Percentiles rank a stretch among this genome's conserved stretches.
These are phyloP conservation scores for Lactifluus rugatus DNA, from an alignment of 768 basidiomycete species.

Conservation along the genomic window DNA sequence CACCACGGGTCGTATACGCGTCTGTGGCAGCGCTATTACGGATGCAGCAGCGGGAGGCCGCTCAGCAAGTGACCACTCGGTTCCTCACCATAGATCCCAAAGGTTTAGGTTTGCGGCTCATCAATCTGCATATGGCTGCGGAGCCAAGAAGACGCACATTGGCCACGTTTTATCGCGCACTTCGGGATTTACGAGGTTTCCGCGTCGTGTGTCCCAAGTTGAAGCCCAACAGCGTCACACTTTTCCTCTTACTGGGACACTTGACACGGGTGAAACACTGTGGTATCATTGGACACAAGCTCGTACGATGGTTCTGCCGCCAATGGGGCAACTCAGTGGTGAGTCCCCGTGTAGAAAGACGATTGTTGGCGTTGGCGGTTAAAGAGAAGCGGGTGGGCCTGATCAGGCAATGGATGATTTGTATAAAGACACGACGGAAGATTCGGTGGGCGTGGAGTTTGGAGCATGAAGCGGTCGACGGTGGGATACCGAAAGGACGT, in stretches of 20 bases:
- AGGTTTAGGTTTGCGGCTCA: constrained; percentile 8
- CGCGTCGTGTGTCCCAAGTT: constrained; percentile 36
- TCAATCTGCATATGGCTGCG: constrained; percentile 14
- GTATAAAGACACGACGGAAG: constrained; percentile 4
- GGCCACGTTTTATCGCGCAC: constrained; percentile 6
- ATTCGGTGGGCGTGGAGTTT: constrained; percentile 2
- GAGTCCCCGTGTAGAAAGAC: constrained; percentile 50
- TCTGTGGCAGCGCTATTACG: constrained; percentile 13
- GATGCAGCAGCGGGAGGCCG: constrained; percentile 13
- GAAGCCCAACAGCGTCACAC: constrained; percentile 47
- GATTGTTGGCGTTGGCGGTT: constrained; percentile 47
- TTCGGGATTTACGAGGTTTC: constrained; percentile 22
- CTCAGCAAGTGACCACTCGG: constrained; percentile 6
- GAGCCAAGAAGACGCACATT: neutral
- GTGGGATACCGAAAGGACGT: neutral
- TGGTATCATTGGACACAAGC: constrained; percentile 42
- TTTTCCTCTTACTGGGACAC: constrained; percentile 48
- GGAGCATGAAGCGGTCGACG: constrained; percentile 14
- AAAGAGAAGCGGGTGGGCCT: constrained; percentile 58
- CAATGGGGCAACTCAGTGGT: constrained; percentile 49
- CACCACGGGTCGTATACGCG: constrained; percentile 1
- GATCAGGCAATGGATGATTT: constrained; percentile 17
- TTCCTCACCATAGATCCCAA: constrained; percentile 4
- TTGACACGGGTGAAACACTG: constrained; percentile 41
- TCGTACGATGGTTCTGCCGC: constrained; percentile 36